Evolutionary conservation across 805 yeast genomes (phyloP).

Genomic region (Candida dajiaensis): DNA sequence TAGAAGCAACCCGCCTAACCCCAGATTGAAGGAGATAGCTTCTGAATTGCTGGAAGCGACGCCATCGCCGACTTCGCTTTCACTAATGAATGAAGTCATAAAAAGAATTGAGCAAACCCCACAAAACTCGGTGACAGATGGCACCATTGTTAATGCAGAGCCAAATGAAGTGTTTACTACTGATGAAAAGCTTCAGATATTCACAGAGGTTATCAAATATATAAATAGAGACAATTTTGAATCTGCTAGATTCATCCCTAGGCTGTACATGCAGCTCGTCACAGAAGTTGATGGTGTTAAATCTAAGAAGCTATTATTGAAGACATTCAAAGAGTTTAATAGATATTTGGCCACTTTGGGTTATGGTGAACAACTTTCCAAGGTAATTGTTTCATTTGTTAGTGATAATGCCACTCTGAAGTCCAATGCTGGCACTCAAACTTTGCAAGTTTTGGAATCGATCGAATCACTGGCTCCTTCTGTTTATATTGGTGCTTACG

Average conservation of each 20-base stretch:
- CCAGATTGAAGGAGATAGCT: slow-evolving; percentile 2
- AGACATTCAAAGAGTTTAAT: slow-evolving; percentile 10
- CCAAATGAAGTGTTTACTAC: not conserved
- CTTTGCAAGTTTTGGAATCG: not conserved
- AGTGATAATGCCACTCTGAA: not conserved
- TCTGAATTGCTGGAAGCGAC: not conserved
- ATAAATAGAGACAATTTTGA: slow-evolving; percentile 14
- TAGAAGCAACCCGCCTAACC: not conserved
- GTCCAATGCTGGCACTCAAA: not conserved
- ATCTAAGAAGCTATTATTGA: slow-evolving; percentile 3
- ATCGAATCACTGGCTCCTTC: not conserved
- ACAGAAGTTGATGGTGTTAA: not conserved
- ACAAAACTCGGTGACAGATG: not conserved
- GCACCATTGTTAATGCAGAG: slow-evolving; percentile 9
- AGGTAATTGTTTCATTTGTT: not conserved
- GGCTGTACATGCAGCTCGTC: slow-evolving; percentile 18
- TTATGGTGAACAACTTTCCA: slow-evolving; percentile 8
- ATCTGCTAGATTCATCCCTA: slow-evolving; percentile 20
- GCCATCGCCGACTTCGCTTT: slow-evolving; percentile 1
- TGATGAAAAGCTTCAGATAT: slow-evolving; percentile 8
- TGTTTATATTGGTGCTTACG: slow-evolving; percentile 2
- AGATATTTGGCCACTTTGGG: slow-evolving; percentile 12
- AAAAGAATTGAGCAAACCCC: slow-evolving; percentile 11
- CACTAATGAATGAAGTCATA: slow-evolving; percentile 13
- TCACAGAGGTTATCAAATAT: slow-evolving; percentile 4